phyloP scores from a whole-genome alignment of 2,329 filamentous ascomycete species.

The Dactylonectria macrodidyma region DNA sequence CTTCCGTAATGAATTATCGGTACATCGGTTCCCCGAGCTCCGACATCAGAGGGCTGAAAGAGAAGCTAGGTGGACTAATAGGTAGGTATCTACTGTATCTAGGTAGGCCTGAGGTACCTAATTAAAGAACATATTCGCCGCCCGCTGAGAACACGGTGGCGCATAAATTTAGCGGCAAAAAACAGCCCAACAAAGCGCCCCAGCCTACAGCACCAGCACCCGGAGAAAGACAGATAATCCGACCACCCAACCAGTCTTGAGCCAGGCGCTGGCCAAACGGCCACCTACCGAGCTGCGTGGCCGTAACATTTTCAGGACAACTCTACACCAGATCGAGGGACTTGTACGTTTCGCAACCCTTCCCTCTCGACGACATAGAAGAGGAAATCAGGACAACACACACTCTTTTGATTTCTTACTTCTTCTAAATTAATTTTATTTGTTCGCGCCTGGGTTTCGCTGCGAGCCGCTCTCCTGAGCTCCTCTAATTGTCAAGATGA shows the following conservation, averaged over 20 bases:
- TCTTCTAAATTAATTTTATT: constrained; percentile 26
- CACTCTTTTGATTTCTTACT: constrained; percentile 22
- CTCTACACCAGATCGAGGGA: constrained; percentile 35
- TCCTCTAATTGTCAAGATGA: constrained; percentile 73
- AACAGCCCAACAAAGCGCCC: constrained; percentile 17
- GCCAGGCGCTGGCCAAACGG: not conserved
- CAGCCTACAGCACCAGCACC: not conserved
- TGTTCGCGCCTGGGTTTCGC: constrained; percentile 14
- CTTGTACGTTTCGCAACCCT: constrained; percentile 29
- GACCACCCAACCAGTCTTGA: no score
- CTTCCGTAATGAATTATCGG: no score
- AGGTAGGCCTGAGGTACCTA: not conserved
- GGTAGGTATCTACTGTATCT: no score
- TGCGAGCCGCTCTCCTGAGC: constrained; percentile 52
- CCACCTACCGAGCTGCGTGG: constrained; percentile 47
- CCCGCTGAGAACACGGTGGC: constrained; percentile 54
- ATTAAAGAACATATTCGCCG: constrained; percentile 12
- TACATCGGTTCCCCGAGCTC: no score
- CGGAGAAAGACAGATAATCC: constrained; percentile 53
- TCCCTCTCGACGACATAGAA: not conserved
- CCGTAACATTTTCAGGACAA: constrained; percentile 50
- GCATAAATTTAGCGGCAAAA: constrained; percentile 37
- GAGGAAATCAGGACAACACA: constrained; percentile 18
- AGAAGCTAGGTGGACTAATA: constrained; percentile 5
- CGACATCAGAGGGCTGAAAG: constrained; percentile 5